Conservation (phyloP, 2,329 filamentous ascomycete genomes). For the Calonectria pseudoturangicola region DNA sequence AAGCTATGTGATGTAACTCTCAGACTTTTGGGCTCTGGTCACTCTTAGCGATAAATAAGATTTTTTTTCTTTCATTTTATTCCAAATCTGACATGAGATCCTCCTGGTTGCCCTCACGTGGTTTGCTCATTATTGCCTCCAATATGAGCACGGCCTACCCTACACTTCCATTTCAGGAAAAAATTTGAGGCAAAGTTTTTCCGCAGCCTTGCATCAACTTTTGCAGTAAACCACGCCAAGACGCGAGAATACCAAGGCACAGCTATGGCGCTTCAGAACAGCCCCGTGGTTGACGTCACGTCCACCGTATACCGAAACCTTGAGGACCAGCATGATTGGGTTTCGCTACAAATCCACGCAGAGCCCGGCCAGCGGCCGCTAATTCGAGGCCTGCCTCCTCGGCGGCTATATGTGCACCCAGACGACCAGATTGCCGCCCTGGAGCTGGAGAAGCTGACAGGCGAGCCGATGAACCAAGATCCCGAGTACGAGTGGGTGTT, state of each 20-base stretch:
- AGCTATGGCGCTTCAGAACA: neutral
- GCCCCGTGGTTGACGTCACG: neutral
- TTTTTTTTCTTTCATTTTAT: no score
- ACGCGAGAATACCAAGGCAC: neutral
- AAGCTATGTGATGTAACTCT: no score
- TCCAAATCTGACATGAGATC: no score
- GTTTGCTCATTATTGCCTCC: no score
- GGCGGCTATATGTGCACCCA: neutral
- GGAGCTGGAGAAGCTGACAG: slow-evolving; percentile 72
- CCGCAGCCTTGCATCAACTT: no score
- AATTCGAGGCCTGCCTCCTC: neutral
- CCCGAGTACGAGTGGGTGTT: slow-evolving; percentile 85
- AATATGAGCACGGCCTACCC: no score
- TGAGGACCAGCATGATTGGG: slow-evolving; percentile 1
- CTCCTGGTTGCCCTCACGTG: no score
- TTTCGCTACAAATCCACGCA: neutral
- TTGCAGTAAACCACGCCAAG: no score
- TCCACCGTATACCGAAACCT: neutral
- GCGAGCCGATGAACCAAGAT: slow-evolving; percentile 66
- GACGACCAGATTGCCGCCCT: slow-evolving; percentile 73
- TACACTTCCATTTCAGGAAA: no score
- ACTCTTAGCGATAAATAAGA: no score
- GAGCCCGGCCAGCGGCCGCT: neutral
- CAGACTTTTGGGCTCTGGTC: no score
- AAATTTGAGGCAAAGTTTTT: no score